phyloP scores from a whole-genome alignment of 1,284 basidiomycete species.

The Moesziomyces sp. region DNA sequence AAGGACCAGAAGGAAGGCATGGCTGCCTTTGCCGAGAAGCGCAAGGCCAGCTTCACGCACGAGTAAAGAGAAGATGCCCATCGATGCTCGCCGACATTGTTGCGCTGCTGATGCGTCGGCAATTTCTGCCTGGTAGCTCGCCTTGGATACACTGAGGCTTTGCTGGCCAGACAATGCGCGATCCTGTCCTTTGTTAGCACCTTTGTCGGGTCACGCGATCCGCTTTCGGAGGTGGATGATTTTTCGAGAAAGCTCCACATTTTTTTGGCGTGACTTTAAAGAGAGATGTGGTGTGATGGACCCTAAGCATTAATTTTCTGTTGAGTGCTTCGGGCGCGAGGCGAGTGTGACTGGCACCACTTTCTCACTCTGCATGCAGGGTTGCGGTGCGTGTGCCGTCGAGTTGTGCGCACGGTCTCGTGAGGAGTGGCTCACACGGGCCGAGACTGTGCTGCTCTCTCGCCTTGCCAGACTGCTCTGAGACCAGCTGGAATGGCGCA shows the following conservation, averaged over 20 bases:
- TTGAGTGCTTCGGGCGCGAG: too few relatives aligned
- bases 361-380: background rate
- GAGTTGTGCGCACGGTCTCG: background rate
- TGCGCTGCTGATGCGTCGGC: too few relatives aligned
- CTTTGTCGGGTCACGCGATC: conserved; percentile 15
- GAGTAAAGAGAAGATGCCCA: conserved; percentile 28
- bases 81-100: too few relatives aligned
- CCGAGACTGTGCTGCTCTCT: background rate
- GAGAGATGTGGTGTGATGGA: background rate
- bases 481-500: too few relatives aligned
- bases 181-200: too few relatives aligned
- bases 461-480: background rate
- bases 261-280: conserved; percentile 3
- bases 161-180: too few relatives aligned
- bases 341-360: too few relatives aligned
- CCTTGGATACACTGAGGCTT: too few relatives aligned
- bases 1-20: conserved; percentile 98
- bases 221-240: background rate
- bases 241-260: conserved; percentile 28
- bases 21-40: conserved; percentile 96
- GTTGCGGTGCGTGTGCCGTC: background rate
- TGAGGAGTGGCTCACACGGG: background rate
- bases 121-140: too few relatives aligned
- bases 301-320: too few relatives aligned
- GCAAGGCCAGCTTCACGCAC: conserved; percentile 72